Evolutionary conservation across 345 rosid species (phyloP).

Genomic region (Gossypium arboreum): DNA sequence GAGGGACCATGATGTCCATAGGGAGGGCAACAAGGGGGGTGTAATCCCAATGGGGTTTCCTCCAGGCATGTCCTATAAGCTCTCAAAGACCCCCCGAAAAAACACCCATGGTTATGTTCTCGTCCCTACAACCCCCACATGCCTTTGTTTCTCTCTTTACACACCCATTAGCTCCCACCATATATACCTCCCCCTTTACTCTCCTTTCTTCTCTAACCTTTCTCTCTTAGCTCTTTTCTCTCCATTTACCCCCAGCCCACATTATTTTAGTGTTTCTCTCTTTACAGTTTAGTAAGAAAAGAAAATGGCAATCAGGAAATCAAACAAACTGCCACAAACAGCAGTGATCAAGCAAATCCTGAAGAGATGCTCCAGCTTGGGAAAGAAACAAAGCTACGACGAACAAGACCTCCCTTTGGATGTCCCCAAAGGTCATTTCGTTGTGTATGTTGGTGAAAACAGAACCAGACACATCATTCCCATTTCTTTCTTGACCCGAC

Average conservation of each 20-base stretch:
- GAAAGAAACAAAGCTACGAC: constrained; percentile 59
- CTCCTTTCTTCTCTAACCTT: not conserved
- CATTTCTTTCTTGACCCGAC: constrained; percentile 59
- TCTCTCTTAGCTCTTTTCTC: not conserved
- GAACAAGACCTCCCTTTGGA: constrained; percentile 53
- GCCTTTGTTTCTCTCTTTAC: constrained; percentile 20
- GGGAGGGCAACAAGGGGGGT: constrained; percentile 24
- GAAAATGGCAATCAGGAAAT: constrained; percentile 55
- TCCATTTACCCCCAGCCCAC: not conserved
- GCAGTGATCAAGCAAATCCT: constrained; percentile 70
- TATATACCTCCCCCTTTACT: constrained; percentile 26
- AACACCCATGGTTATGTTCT: constrained; percentile 15
- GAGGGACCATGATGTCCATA: constrained; percentile 31
- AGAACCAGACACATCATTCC: constrained; percentile 80
- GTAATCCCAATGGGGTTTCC: constrained; percentile 29
- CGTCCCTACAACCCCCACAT: constrained; percentile 29
- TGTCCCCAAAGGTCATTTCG: constrained; percentile 73
- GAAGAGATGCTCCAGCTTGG: constrained; percentile 77
- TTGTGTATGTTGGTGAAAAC: constrained; percentile 29
- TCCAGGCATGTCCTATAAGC: constrained; percentile 24
- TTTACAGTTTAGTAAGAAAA: not conserved
- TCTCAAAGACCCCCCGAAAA: constrained; percentile 23
- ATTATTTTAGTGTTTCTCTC: not conserved
- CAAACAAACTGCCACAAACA: constrained; percentile 51
- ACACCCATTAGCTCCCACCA: constrained; percentile 18